Base-by-base conservation (phyloP, 495 filamentous ascomycete species). In the Daldinia decipiens region DNA sequence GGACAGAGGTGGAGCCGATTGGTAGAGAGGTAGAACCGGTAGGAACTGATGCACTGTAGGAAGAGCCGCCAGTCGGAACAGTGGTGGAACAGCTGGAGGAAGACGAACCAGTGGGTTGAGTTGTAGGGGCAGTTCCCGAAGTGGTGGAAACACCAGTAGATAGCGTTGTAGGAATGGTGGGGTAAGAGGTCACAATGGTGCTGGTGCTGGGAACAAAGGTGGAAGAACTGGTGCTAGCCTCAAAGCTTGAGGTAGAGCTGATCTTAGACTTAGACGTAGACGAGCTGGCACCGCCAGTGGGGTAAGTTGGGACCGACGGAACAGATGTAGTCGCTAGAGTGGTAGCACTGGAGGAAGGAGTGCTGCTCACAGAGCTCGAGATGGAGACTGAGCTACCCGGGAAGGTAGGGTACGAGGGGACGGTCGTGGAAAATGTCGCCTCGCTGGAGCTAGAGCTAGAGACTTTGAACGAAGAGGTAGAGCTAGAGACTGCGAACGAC, bases 11-110 rank as follows among this genome's bases (percentile, higher is more conserved):
- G n/a, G n/a, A n/a, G n/a, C n/a, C n/a, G n/a, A n/a, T n/a, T n/a
- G n/a, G n/a, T n/a, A n/a, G n/a, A n/a, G 73, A 66, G 2, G 73
- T 76, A 50, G 73, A 73, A 32, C 74, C 77, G 15, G 71, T 56
- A 19, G 53, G 32, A 36, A 15, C 17, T 13, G 54, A 34, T 38
- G 32, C 9, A 3, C 32, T 34, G 32, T 11, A 34, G 31, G 40
- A 45, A 19, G 19, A 21, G 1, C 4, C 21, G n/a, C 43, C 43
- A 47, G 43, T 38, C 15, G 65, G 39, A 40, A 51, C 19, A 5
- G 58, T 5, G 29, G 73, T 36, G 34, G 29, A 24, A 2, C 21
- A 24, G 21, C 55, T 39, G 4, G 61, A 68, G 5, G 76, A 21
- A 47, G 38, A 38, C 8, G 15, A 21, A n/a, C 24, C 29, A 29